Base-by-base conservation (phyloP, 441 rosid genomes). In the Erodium moschatum region DNA sequence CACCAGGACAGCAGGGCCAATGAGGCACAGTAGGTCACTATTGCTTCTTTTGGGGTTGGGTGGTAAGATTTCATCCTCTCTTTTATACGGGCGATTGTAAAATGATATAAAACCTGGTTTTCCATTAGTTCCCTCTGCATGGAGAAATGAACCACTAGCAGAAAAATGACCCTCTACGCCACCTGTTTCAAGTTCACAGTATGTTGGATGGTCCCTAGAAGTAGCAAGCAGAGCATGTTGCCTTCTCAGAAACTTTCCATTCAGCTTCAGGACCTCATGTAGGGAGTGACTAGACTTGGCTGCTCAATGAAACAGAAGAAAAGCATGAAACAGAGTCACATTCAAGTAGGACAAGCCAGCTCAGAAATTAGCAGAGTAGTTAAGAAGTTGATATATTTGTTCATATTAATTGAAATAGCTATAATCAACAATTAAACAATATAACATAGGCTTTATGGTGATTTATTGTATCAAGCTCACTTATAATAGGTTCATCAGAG, bases 1-100 rank as follows among this genome's bases (percentile, higher is more conserved):
- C 62, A 94, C 99, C 50, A 91, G 89, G 79, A 90, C 90, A 24
- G 91, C 81, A 42, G 97, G 99, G 78, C 97, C 97, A 61, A 83
- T 31, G 79, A 94, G 79, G 96, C 97, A 94, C 71, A 83, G 78
- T 2, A 85, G 80, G 73, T 83, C 85, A 78, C 78, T 89, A 72
- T 73, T 71, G 64, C 80, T 83, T 64, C 67, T 82, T 76, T 81
- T 81, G 7, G 76, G 60, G 48, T 67, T 69, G 65, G 86, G 50
- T 52, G 21, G 46, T 63, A 64, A 54, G 71, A 64, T 62, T 73
- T 72, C 71, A 65, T 79, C 77, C 5, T 87, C 81, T 69, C 70
- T 72, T 76, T 79, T 83, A 64, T 69, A 84, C n/a, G 84, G 84
- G 11, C 70, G 87, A 65, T 78, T 89, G 64, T 91, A 88, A 75